Conservation (phyloP, 257 asterid genomes). For the Ocimum tenuiflorum region DNA sequence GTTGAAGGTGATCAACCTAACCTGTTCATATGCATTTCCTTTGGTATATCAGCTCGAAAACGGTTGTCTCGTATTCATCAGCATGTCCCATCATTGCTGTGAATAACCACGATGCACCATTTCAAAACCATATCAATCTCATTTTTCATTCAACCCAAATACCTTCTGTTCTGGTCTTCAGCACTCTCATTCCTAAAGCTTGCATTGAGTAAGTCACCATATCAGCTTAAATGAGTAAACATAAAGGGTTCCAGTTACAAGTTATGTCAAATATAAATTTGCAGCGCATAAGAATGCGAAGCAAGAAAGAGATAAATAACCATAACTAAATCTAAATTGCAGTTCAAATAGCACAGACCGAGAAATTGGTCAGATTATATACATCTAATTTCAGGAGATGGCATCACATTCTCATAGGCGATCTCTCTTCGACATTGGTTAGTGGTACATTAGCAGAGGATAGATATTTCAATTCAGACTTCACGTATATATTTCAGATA, state of each 20-base stretch:
- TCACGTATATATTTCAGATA: background rate
- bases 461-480: background rate
- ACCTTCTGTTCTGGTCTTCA: conserved; percentile 94
- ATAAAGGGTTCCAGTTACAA: background rate
- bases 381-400: too few species aligned
- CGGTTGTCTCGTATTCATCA: conserved; percentile 75
- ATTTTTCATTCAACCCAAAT: background rate
- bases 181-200: conserved; percentile 85
- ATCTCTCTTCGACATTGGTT: too few species aligned
- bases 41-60: conserved; percentile 80
- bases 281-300: background rate
- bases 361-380: background rate
- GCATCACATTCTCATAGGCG: too few species aligned
- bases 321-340: background rate
- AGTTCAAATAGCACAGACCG: background rate
- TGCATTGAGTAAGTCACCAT: conserved; percentile 21
- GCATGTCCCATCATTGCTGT: conserved; percentile 93
- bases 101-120: conserved; percentile 50
- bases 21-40: conserved; percentile 99
- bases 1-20: conserved; percentile 28
- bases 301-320: background rate
- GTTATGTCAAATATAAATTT: background rate
- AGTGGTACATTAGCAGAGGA: background rate
- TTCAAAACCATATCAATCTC: background rate
- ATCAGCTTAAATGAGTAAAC: background rate